A percentile compares a stretch with the other conserved stretches of the same genome.
Evolutionary conservation across 2,329 filamentous ascomycete genomes (phyloP).

Genomic region (Thermothelomyces thermophilus): DNA sequence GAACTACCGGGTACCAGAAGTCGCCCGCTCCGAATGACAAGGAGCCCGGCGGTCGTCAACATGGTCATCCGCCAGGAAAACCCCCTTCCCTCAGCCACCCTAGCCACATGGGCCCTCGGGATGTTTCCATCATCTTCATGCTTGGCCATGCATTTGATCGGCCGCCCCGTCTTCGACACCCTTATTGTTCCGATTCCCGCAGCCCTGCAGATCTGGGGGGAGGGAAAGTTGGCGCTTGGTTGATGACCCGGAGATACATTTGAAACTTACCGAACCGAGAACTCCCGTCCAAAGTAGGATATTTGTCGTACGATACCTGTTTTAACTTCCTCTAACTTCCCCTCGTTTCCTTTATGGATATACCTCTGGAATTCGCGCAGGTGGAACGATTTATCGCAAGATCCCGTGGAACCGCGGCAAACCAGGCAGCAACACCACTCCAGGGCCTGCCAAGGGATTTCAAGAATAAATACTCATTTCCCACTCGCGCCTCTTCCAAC

Average conservation of each 20-base stretch:
- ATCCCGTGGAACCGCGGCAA: too few species aligned
- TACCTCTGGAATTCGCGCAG: too few species aligned
- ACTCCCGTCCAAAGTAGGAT: too few species aligned
- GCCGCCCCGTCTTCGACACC: constrained; percentile 41
- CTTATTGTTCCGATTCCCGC: constrained; percentile 45
- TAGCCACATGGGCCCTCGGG: constrained; percentile 45
- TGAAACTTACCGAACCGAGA: too few species aligned
- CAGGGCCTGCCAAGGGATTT: constrained; percentile 58
- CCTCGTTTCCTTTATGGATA: too few species aligned
- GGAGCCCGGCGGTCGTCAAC: constrained; percentile 30
- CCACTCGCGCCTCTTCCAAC: not conserved
- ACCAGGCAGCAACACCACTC: constrained; percentile 71
- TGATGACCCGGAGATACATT: too few species aligned
- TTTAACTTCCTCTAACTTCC: constrained; percentile 67
- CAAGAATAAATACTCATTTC: not conserved
- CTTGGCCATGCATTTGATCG: constrained; percentile 46
- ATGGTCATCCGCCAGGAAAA: constrained; percentile 44
- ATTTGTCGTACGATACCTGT: too few species aligned
- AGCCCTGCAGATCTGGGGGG: constrained; percentile 45
- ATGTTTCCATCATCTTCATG: constrained; percentile 40
- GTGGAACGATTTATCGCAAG: too few species aligned
- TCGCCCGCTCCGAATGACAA: constrained; percentile 12
- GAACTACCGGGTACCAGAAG: constrained; percentile 19
- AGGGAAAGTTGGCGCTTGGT: too few species aligned
- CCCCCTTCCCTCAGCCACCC: constrained; percentile 46